Conservation (phyloP, 2,329 filamentous ascomycete genomes). For the Ceratocystis albifundus region DNA sequence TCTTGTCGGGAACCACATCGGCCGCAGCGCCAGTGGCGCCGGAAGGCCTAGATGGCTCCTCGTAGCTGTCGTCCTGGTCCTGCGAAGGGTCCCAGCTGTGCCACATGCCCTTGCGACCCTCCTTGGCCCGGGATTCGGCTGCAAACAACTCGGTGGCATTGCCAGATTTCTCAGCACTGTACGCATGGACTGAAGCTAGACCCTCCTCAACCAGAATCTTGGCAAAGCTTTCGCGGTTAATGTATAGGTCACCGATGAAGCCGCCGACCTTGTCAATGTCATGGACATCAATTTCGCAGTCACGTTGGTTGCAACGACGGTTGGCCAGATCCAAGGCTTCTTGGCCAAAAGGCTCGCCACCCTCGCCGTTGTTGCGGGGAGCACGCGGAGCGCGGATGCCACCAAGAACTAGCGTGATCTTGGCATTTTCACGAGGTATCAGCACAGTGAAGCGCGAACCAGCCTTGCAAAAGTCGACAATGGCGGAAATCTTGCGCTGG, state of each 20-base stretch:
- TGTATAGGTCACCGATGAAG: conserved; percentile 88
- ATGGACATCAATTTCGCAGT: conserved; percentile 91
- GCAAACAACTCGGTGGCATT: conserved; percentile 77
- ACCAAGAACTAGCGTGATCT: conserved; percentile 86
- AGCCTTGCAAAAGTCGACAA: conserved; percentile 97
- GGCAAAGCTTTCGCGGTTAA: conserved; percentile 91
- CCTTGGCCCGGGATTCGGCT: conserved; percentile 82
- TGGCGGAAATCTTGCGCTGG: conserved; percentile 81
- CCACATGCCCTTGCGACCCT: conserved; percentile 79
- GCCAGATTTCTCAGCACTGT: conserved; percentile 90
- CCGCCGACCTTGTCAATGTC: conserved; percentile 93
- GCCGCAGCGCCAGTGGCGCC: conserved; percentile 42
- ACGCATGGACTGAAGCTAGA: conserved; percentile 79
- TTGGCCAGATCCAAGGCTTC: conserved; percentile 89
- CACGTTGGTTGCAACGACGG: conserved; percentile 78
- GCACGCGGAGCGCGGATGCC: conserved; percentile 85
- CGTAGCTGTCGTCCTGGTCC: conserved; percentile 54
- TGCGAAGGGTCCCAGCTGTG: conserved; percentile 86
- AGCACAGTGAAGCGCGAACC: conserved; percentile 87
- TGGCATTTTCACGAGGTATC: conserved; percentile 83
- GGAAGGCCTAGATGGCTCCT: conserved; percentile 39
- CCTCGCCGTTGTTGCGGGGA: conserved; percentile 60
- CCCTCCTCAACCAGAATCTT: conserved; percentile 91
- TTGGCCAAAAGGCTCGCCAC: conserved; percentile 85
- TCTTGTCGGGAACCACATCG: conserved; percentile 49